Evolutionary conservation across 2,329 filamentous ascomycete genomes (phyloP), one percentile per base, ranked within the genome.

Genomic region (Trichoderma endophyticum): DNA sequence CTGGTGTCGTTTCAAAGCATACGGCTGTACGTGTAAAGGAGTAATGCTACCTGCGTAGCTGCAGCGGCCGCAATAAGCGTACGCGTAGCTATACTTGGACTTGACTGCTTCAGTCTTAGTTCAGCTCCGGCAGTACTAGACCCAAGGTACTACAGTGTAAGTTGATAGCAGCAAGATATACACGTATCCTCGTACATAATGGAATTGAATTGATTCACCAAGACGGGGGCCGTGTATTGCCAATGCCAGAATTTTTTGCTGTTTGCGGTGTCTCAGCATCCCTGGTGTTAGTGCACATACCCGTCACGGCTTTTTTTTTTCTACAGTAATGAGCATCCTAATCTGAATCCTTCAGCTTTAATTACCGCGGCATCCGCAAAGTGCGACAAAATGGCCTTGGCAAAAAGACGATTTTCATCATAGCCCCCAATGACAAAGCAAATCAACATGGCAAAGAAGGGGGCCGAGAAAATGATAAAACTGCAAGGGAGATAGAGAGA

Each of bases 101-200:
- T 59, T 70, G 66, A 14, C 57, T 54, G 39, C 39, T 62, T 70
- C 57, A 28, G 66, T 70, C 66, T 54, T 70, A 62, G 56, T 54
- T 34, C 66, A 62, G 57, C 66, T 54, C 28, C 21, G 43, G 66
- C 28, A 60, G 8, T 48, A 18, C 36, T 18, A 39, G 34, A 36
- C 34, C 34, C 34, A 36, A 36, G 34, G 34, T 36, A 36, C 34
- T 36, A 36, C 34, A 67, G 32, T 6, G 32, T 6, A 26, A 32
- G 34, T 34, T 43, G 14, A 43, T 43, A 9, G n/a, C 9, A 48
- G 54, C 54, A 54, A 21, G 36, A 39, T 43, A 56, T 67, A 57
- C 51, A 57, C 64, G 51, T 59, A 67, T 24, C 15, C 51, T 32
- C 51, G 48, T 67, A 32, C 30, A 48, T 9, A 1, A 2, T 30